Conservation (phyloP, 257 asterid species). For the Leptodermis oblonga region DNA sequence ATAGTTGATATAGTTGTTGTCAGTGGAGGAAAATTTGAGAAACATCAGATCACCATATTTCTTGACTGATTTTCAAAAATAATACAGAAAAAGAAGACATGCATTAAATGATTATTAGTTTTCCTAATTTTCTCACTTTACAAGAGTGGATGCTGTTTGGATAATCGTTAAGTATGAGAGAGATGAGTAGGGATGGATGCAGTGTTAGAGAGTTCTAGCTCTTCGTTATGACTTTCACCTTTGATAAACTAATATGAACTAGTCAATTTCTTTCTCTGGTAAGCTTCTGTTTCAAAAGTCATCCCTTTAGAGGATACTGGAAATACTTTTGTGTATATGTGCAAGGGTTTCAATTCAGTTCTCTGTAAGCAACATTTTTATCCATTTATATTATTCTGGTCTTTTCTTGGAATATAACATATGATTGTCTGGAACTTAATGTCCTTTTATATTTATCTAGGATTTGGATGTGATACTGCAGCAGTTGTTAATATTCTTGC, state of each 20-base stretch:
- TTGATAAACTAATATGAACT: not conserved
- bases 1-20: not conserved
- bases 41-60: not conserved
- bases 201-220: not conserved
- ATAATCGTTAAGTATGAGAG: not conserved
- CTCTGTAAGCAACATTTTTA: not conserved
- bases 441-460: conserved; percentile 29
- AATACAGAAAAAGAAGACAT: not conserved
- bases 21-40: not conserved
- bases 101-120: not conserved
- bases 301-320: not conserved
- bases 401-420: not conserved
- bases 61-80: not conserved
- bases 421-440: not conserved
- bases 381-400: not conserved
- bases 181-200: not conserved
- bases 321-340: not conserved
- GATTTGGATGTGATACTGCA: conserved; percentile 90
- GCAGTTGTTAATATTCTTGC: conserved; percentile 72
- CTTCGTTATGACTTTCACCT: not conserved
- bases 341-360: not conserved
- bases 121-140: not conserved
- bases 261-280: not conserved
- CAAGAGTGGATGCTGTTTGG: not conserved
- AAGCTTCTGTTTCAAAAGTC: not conserved